Evolutionary conservation across 2,329 filamentous ascomycete genomes (phyloP).

Genomic region (Emericellopsis atlantica): DNA sequence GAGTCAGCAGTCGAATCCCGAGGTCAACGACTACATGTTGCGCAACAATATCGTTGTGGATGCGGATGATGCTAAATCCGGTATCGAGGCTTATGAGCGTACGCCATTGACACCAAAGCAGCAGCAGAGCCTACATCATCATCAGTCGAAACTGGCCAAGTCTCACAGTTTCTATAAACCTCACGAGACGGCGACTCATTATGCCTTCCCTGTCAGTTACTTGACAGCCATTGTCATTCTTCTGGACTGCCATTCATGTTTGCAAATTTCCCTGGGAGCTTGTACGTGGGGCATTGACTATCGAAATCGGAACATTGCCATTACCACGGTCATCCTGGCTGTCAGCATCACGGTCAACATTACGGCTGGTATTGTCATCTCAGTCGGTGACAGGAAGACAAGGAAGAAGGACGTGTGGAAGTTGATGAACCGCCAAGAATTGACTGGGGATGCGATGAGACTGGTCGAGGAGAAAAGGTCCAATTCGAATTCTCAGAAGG

Average conservation of each 20-base stretch:
- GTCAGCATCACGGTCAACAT: constrained; percentile 70
- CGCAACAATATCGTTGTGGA: constrained; percentile 17
- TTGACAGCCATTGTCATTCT: constrained; percentile 69
- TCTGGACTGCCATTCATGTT: constrained; percentile 64
- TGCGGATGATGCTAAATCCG: constrained; percentile 23
- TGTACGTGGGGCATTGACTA: constrained; percentile 72
- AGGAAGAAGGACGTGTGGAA: constrained; percentile 80
- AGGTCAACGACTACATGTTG: constrained; percentile 2
- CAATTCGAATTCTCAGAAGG: constrained; percentile 10
- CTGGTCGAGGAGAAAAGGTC: constrained; percentile 31
- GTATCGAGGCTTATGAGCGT: constrained; percentile 30
- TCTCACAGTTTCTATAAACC: constrained; percentile 86
- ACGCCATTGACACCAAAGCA: constrained; percentile 54
- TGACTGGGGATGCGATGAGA: constrained; percentile 49
- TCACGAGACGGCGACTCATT: constrained; percentile 72
- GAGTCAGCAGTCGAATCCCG: not conserved
- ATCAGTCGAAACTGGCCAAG: constrained; percentile 68
- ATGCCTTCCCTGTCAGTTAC: constrained; percentile 62
- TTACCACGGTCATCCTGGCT: constrained; percentile 72
- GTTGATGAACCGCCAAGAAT: constrained; percentile 60
- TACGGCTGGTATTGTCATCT: constrained; percentile 63
- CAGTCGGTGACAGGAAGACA: constrained; percentile 61
- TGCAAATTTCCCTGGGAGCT: constrained; percentile 69
- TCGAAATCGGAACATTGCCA: constrained; percentile 51
- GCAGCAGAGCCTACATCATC: constrained; percentile 58